Base-by-base conservation (phyloP, 495 filamentous ascomycete genomes). In the Cercophora newfieldiana region DNA sequence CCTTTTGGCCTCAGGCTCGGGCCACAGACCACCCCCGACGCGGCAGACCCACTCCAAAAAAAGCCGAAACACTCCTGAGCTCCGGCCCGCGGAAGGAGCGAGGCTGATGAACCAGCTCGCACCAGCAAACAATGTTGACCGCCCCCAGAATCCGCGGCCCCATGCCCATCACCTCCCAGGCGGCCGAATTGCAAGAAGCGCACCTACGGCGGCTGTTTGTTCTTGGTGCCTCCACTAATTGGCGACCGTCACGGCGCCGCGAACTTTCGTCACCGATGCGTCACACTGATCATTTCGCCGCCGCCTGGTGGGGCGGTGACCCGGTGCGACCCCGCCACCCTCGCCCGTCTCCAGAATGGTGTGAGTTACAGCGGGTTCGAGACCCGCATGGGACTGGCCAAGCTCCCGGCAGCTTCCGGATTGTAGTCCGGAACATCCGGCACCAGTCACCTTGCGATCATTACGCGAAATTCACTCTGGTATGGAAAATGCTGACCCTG, bases 31-130 rank as follows among this genome's bases (percentile, higher is more conserved):
- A 44, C 3, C 37, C 5, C 50, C 21, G 25, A 30, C 56, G 56
- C 24, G 24, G 10, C 56, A 59, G 56, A 48, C 59, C 59, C 59
- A 28, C 59, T 28, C 24, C 59, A 61, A 47, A 61, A 61, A 61
- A 37, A 61, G 59, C 59, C 59, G 59, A 61, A 61, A 61, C 59
- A 24, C 44, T 48, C 47, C 59, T 61, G 21, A 29, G 37, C 59
- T 61, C 59, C 59, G 59, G 47, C 44, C 37, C 59, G 59, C 57
- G 37, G 37, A 44, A 44, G 12, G 37, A 59, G 28, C 26, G 29
- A 14, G 3, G 4, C 37, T 44, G 10, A 8, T 44, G 37, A 16
- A 44, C 12, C 10, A 6, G 10, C 37, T 44, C 37, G 37, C 37
- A 44, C 4, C 37, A 8, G 30, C 37, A 44, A 4, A 6, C 12